Evolutionary conservation across 2,329 filamentous ascomycete genomes (phyloP), one percentile per base, ranked within the genome.

Genomic region (Cladosporium halotolerans): DNA sequence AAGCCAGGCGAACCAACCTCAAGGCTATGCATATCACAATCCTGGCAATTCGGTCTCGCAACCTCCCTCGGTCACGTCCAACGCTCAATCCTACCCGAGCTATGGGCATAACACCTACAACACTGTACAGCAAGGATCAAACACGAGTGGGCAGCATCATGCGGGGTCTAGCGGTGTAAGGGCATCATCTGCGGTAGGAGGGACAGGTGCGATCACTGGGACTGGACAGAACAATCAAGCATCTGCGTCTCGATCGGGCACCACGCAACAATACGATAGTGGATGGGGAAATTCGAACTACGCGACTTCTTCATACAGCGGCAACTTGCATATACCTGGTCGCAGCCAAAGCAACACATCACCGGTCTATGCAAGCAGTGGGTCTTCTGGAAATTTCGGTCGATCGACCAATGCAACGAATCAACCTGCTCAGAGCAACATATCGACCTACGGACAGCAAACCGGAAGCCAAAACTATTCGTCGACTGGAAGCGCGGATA

Each of bases 1-100:
- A 9, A 68, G 65, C 43, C 64, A 66, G 53, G 53, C 62, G 10
- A 63, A 57, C 18, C 61, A 62, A 36, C 57, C 57, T 7, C 54
- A 55, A 3, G 57, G 57, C 10, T 58, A 62, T 16, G 49, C 53
- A 14, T 60, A 64, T 47, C 59, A 57, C 33, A 53, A 55, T n/a
- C 42, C 59, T 19, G 45, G 53, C 18, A 54, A 46, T 16, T 48
- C 58, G 3, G 45, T 50, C 3, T 52, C 58, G 11, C 28, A 34
- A n/a, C 54, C 56, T 33, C 14, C 52, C 1, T 45, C 47, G 18
- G 43, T 56, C 5, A 40, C 56, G n/a, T 38, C 44, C 8, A 23
- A 23, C 13, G 36, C 43, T 14, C 13, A 34, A 9, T 28, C 38
- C 13, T 60, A 58, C 32, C 56, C 59, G 36, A 53, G 55, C 19